Evolutionary conservation across 371 early-diverging fungal species (phyloP).

Genomic region (Mortierella sp.): DNA sequence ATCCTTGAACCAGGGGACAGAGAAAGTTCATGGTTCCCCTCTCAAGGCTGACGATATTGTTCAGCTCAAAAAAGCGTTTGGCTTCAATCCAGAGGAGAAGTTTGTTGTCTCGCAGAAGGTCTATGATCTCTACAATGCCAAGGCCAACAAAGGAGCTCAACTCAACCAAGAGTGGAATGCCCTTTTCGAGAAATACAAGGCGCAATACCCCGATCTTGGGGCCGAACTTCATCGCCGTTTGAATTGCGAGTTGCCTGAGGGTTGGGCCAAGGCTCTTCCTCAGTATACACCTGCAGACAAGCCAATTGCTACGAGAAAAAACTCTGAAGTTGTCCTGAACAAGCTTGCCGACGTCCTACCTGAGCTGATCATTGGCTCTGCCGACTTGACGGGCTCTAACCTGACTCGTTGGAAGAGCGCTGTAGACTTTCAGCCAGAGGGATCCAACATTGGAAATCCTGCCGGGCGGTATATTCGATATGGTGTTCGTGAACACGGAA

Average conservation of each 20-base stretch:
- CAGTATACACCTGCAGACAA: slow-evolving; percentile 82
- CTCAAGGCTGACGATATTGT: slow-evolving; percentile 92
- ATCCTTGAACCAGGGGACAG: slow-evolving; percentile 87
- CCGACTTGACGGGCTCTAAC: slow-evolving; percentile 98
- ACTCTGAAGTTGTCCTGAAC: slow-evolving; percentile 86
- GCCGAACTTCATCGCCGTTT: slow-evolving; percentile 85
- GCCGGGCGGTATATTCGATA: slow-evolving; percentile 94
- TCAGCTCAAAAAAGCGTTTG: slow-evolving; percentile 86
- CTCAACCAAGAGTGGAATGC: slow-evolving; percentile 81
- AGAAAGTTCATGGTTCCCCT: slow-evolving; percentile 92
- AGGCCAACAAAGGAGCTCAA: slow-evolving; percentile 68
- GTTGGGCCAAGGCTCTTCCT: slow-evolving; percentile 80
- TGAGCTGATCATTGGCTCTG: slow-evolving; percentile 98
- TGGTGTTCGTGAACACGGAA: slow-evolving; percentile 99
- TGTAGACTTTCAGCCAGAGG: slow-evolving; percentile 89
- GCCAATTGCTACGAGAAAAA: slow-evolving; percentile 92
- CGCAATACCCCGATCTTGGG: slow-evolving; percentile 73
- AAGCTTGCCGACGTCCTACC: slow-evolving; percentile 82
- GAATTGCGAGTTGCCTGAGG: slow-evolving; percentile 76
- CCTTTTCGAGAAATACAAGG: slow-evolving; percentile 71
- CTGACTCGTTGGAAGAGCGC: slow-evolving; percentile 96
- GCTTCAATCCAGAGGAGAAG: slow-evolving; percentile 80
- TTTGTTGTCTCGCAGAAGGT: slow-evolving; percentile 79
- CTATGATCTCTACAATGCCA: slow-evolving; percentile 72
- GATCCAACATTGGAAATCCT: slow-evolving; percentile 79